Percentiles rank a stretch among this genome's conserved stretches.
phyloP scores from a whole-genome alignment of 78 protist species.

The Protostelium mycophagum region DNA sequence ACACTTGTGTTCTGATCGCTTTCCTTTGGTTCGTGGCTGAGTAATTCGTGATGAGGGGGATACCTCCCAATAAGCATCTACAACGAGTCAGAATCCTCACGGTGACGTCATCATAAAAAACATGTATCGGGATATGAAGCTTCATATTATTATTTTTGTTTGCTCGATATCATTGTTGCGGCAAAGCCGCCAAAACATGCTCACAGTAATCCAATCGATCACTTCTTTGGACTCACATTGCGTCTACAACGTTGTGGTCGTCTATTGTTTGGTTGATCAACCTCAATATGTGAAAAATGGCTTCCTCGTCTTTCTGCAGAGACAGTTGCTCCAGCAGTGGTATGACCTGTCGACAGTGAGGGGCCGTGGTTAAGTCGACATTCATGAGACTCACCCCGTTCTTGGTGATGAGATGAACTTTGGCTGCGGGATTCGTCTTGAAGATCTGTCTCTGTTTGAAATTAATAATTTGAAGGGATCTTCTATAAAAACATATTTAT shows the following conservation, averaged over 20 bases:
- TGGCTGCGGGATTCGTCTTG: neutral
- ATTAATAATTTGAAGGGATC: neutral
- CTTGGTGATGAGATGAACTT: neutral
- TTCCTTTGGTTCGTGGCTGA: neutral
- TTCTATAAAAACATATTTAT: too few relatives aligned
- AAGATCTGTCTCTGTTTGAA: neutral
- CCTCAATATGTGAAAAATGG: neutral
- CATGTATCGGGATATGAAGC: too few relatives aligned
- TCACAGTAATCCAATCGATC: too few relatives aligned
- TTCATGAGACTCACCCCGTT: neutral
- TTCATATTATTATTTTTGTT: too few relatives aligned
- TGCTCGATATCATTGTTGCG: neutral
- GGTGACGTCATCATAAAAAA: neutral
- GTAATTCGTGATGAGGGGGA: neutral
- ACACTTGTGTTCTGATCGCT: neutral
- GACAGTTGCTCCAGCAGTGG: neutral
- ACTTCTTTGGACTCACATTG: neutral
- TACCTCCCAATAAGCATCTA: neutral
- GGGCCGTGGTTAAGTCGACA: neutral
- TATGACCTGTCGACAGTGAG: neutral
- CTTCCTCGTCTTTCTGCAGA: neutral
- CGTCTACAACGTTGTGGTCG: neutral
- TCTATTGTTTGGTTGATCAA: neutral
- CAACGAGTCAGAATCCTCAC: neutral
- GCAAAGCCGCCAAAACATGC: neutral